A percentile compares a stretch with the other conserved stretches of the same genome.
Conservation (phyloP, 371 early-diverging fungal genomes). For the Parasitella parasitica region DNA sequence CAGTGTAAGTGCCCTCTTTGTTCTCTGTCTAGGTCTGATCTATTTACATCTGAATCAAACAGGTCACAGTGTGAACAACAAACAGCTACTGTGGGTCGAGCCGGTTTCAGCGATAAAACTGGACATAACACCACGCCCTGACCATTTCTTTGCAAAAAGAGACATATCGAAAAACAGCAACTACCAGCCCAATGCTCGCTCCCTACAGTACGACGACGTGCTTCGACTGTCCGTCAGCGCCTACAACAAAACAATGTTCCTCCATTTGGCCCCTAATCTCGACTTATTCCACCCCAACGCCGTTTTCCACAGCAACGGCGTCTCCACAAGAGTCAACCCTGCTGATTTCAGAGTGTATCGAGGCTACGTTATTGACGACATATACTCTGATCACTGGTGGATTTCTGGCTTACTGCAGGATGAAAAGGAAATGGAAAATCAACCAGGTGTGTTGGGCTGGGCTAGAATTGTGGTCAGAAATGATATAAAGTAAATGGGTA, state of each 20-base stretch:
- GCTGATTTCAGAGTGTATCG: slow-evolving; percentile 41
- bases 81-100: slow-evolving; percentile 32
- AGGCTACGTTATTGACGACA: slow-evolving; percentile 35
- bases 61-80: slow-evolving; percentile 30
- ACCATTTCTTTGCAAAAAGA: slow-evolving; percentile 40
- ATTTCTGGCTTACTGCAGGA: slow-evolving; percentile 32
- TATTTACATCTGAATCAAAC: background rate
- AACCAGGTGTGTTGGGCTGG: slow-evolving; percentile 60
- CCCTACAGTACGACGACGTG: slow-evolving; percentile 58
- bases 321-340: slow-evolving; percentile 20
- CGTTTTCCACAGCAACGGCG: slow-evolving; percentile 28
- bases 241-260: slow-evolving; percentile 70
- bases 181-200: slow-evolving; percentile 23
- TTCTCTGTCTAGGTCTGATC: background rate
- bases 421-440: slow-evolving; percentile 25
- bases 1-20: background rate
- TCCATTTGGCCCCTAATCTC: slow-evolving; percentile 74
- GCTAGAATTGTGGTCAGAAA: slow-evolving; percentile 67
- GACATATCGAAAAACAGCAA: slow-evolving; percentile 31
- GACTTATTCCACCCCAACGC: slow-evolving; percentile 79
- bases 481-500: slow-evolving; percentile 37
- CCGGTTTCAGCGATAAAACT: slow-evolving; percentile 24
- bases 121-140: slow-evolving; percentile 40
- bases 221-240: slow-evolving; percentile 64
- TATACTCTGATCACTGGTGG: slow-evolving; percentile 38